phyloP scores from a whole-genome alignment of 306 rosid genomes.

The Alnus rubra region DNA sequence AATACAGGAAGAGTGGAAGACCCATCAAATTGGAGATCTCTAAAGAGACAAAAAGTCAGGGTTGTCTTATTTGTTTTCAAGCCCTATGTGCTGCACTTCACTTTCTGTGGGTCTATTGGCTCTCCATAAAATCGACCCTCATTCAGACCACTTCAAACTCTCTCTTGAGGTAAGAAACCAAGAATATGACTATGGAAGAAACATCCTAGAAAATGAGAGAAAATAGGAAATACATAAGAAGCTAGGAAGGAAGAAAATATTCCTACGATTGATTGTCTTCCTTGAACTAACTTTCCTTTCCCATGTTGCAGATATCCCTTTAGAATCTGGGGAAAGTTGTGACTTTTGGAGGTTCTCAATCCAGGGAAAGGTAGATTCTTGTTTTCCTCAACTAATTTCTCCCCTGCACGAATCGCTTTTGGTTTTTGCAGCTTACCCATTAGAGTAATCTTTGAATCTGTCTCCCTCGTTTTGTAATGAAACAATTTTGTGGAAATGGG shows the following conservation, averaged over 20 bases:
- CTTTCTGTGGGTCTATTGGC: slow-evolving; percentile 30
- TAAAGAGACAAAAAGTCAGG: slow-evolving; percentile 26
- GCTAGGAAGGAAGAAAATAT: background rate
- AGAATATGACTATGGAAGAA: slow-evolving; percentile 1
- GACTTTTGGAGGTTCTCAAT: slow-evolving; percentile 38
- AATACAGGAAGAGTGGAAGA: slow-evolving; percentile 28
- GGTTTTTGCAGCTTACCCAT: background rate
- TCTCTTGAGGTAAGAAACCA: slow-evolving; percentile 32
- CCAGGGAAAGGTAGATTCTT: slow-evolving; percentile 42
- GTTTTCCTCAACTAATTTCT: slow-evolving; percentile 10
- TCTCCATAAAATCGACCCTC: slow-evolving; percentile 32
- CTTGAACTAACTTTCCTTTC: slow-evolving; percentile 23
- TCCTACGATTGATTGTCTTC: slow-evolving; percentile 9
- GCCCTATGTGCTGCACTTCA: slow-evolving; percentile 18
- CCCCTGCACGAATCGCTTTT: slow-evolving; percentile 7
- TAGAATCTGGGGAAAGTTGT: slow-evolving; percentile 41
- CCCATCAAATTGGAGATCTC: slow-evolving; percentile 38
- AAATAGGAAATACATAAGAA: background rate
- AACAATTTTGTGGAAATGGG: slow-evolving; percentile 8
- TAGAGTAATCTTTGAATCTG: slow-evolving; percentile 15
- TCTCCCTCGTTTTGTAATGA: background rate
- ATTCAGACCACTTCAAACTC: slow-evolving; percentile 20
- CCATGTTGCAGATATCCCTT: slow-evolving; percentile 35
- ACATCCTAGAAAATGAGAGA: slow-evolving; percentile 3
- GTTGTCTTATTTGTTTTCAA: slow-evolving; percentile 37